Percentiles rank a stretch among this genome's conserved stretches.
These are phyloP conservation scores for Hyphopichia wangnamkhiaoensis DNA, from an alignment of 1,139 yeast species.

Conservation along the genomic window DNA sequence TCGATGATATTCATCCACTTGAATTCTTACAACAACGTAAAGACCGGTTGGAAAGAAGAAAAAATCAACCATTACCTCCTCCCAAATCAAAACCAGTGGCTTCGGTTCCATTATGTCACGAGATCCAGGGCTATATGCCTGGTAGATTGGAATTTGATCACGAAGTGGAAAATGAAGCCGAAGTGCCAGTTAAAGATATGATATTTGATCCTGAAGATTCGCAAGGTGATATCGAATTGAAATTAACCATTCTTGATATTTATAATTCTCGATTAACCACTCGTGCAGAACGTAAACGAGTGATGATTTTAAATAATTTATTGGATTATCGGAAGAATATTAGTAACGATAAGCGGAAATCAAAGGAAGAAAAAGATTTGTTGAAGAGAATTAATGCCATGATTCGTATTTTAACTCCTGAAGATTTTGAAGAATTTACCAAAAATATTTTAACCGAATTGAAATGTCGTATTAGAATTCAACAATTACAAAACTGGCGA, in stretches of 20 bases:
- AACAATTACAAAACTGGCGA: constrained; percentile 92
- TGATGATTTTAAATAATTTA: constrained; percentile 71
- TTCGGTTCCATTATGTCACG: constrained; percentile 94
- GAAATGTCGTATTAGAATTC: constrained; percentile 75
- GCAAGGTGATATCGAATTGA: constrained; percentile 83
- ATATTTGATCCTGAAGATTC: constrained; percentile 92
- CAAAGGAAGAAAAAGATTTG: constrained; percentile 88
- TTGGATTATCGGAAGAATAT: constrained; percentile 83
- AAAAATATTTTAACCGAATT: constrained; percentile 76
- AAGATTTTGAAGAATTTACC: constrained; percentile 74
- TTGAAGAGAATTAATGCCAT: constrained; percentile 74
- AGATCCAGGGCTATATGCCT: constrained; percentile 97
- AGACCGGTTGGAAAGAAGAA: constrained; percentile 68
- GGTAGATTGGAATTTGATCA: constrained; percentile 95
- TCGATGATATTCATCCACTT: constrained; percentile 60
- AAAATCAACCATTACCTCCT: constrained; percentile 65
- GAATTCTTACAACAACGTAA: constrained; percentile 72
- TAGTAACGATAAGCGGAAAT: constrained; percentile 72
- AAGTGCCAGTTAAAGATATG: constrained; percentile 90
- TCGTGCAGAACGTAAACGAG: constrained; percentile 89
- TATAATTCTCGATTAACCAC: constrained; percentile 87
- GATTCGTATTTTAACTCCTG: constrained; percentile 76
- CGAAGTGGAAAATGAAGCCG: constrained; percentile 97
- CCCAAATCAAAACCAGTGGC: constrained; percentile 88
- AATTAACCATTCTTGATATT: constrained; percentile 82